These are phyloP conservation scores for Colletotrichum destructivum DNA, from an alignment of 2,329 filamentous ascomycete species.

Conservation along the genomic window DNA sequence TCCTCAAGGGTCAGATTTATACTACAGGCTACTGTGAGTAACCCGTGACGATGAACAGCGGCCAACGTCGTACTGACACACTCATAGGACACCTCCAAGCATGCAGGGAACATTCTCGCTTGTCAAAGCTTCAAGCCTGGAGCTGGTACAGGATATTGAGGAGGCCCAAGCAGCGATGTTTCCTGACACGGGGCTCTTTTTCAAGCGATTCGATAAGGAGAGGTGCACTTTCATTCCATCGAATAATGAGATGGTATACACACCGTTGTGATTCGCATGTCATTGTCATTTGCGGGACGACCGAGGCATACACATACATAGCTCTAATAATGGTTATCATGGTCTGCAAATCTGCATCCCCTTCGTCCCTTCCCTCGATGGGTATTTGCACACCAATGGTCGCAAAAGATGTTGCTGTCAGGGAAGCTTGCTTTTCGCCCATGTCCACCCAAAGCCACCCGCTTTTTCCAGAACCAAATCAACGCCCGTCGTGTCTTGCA, in stretches of 20 bases:
- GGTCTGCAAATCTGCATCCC: neutral
- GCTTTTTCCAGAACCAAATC: neutral
- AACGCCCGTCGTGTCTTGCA: constrained; percentile 15
- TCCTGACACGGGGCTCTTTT: constrained; percentile 84
- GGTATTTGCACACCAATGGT: neutral
- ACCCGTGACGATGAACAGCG: constrained; percentile 46
- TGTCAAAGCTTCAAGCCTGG: constrained; percentile 40
- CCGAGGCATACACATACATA: neutral
- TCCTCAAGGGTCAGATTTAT: constrained; percentile 27
- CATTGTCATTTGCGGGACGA: neutral
- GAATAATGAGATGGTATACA: constrained; percentile 36
- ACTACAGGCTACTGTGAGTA: constrained; percentile 30
- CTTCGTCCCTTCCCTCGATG: constrained; percentile 1
- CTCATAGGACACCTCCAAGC: constrained; percentile 33
- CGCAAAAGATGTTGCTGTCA: neutral
- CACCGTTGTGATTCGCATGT: constrained; percentile 7
- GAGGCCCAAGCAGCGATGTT: constrained; percentile 67
- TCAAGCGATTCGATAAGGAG: constrained; percentile 84
- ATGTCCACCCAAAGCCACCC: neutral
- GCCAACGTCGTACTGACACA: neutral
- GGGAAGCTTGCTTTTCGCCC: neutral
- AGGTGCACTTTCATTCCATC: constrained; percentile 75
- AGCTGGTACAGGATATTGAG: constrained; percentile 34
- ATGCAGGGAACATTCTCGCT: constrained; percentile 40
- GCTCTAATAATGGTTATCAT: neutral